Conservation (phyloP, 768 basidiomycete genomes). For the Serendipita indica region DNA sequence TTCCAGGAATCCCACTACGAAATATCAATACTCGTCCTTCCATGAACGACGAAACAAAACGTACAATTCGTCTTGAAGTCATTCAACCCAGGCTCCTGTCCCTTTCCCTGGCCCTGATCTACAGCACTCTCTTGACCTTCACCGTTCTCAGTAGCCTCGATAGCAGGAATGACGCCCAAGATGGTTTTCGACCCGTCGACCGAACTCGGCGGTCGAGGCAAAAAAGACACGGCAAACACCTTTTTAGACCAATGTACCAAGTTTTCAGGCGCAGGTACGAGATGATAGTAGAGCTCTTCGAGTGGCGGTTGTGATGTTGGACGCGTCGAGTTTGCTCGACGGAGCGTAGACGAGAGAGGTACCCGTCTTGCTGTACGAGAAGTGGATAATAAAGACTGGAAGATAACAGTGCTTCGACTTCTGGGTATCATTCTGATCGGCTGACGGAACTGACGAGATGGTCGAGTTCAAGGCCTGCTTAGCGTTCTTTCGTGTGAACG, state of each 20-base stretch:
- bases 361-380: too few species aligned
- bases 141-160: constrained; percentile 29
- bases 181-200: constrained; percentile 34
- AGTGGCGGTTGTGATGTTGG: not conserved
- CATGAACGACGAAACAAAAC: not conserved
- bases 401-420: too few species aligned
- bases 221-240: constrained; percentile 53
- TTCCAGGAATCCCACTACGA: constrained; percentile 40
- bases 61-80: not conserved
- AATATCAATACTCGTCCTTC: not conserved
- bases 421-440: too few species aligned
- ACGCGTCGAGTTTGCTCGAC: not conserved
- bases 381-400: too few species aligned
- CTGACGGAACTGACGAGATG: too few species aligned
- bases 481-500: too few species aligned
- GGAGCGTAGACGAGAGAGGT: too few species aligned
- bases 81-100: not conserved
- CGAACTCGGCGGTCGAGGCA: constrained; percentile 30
- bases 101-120: not conserved
- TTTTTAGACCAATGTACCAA: constrained; percentile 20
- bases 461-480: too few species aligned
- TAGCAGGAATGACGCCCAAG: constrained; percentile 58
- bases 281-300: not conserved
- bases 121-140: constrained; percentile 25
- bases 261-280: not conserved